phyloP scores from a whole-genome alignment of 495 filamentous ascomycete genomes.

The Neurospora tetraspora region DNA sequence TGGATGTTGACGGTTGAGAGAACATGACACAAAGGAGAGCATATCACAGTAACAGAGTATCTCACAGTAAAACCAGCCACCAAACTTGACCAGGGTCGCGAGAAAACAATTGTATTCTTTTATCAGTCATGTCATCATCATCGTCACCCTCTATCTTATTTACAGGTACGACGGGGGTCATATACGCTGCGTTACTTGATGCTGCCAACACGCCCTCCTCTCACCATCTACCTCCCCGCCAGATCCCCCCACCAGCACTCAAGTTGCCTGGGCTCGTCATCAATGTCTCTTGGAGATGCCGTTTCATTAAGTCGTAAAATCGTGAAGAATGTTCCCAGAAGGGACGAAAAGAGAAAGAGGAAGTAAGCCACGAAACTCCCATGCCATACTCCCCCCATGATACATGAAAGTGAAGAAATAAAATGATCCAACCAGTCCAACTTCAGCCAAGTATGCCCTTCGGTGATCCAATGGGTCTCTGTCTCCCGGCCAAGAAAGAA shows the following conservation, averaged over 20 bases:
- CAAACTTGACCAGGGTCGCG: not conserved
- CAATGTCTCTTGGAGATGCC: not conserved
- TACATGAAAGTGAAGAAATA: not conserved
- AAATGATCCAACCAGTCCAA: not conserved
- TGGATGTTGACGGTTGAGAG: not conserved
- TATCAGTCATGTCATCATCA: not conserved
- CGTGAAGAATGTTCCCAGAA: not conserved
- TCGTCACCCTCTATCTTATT: slow-evolving; percentile 26
- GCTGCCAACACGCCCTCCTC: not conserved
- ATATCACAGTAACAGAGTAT: not conserved
- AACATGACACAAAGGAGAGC: not conserved
- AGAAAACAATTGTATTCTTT: not conserved
- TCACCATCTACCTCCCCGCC: not conserved
- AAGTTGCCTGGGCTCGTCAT: not conserved
- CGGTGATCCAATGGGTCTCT: not conserved
- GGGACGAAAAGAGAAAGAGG: not conserved
- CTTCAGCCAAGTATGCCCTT: not conserved
- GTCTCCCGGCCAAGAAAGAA: not conserved
- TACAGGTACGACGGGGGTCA: slow-evolving; percentile 38
- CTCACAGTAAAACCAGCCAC: not conserved
- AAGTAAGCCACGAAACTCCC: not conserved
- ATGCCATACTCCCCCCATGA: not conserved
- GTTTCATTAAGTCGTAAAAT: not conserved
- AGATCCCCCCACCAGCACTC: not conserved
- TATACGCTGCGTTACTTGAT: slow-evolving; percentile 21